A percentile compares a stretch with the other conserved stretches of the same genome.
phyloP scores from a whole-genome alignment of 768 basidiomycete species.

The Boletus sp. region DNA sequence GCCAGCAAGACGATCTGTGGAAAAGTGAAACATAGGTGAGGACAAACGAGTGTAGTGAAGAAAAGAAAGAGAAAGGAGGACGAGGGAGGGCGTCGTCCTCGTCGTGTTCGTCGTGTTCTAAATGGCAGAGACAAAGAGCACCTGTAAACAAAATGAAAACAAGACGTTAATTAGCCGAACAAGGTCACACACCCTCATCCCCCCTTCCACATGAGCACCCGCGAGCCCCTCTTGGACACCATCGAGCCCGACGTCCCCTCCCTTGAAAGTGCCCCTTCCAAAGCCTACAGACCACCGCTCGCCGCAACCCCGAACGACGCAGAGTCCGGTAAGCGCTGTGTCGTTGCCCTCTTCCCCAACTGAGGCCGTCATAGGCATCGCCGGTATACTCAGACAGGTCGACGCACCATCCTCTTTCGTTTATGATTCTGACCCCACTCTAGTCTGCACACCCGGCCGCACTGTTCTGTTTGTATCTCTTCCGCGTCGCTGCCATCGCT shows the following conservation, averaged over 20 bases:
- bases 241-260: constrained; percentile 87
- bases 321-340: constrained; percentile 57
- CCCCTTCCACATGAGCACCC: constrained; percentile 45
- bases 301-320: constrained; percentile 62
- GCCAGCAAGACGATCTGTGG: constrained; percentile 41
- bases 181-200: not conserved
- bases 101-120: constrained; percentile 9
- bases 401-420: constrained; percentile 2
- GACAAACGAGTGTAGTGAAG: constrained; percentile 13
- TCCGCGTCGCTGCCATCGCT: constrained; percentile 82
- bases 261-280: constrained; percentile 32
- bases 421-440: constrained; percentile 11
- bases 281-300: constrained; percentile 38
- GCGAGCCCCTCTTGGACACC: constrained; percentile 67
- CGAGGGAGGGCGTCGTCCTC: constrained; percentile 7
- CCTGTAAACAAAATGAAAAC: constrained; percentile 12
- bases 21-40: constrained; percentile 33
- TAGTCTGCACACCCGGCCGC: constrained; percentile 80
- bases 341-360: constrained; percentile 1
- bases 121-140: constrained; percentile 6
- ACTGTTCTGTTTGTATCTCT: constrained; percentile 86
- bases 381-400: constrained; percentile 78
- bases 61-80: not conserved
- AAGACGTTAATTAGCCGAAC: constrained; percentile 1
- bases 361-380: constrained; percentile 46